Percentiles rank a stretch among this genome's conserved stretches.
Conservation (phyloP, 371 early-diverging fungal species). For the Rhizopus sp. region DNA sequence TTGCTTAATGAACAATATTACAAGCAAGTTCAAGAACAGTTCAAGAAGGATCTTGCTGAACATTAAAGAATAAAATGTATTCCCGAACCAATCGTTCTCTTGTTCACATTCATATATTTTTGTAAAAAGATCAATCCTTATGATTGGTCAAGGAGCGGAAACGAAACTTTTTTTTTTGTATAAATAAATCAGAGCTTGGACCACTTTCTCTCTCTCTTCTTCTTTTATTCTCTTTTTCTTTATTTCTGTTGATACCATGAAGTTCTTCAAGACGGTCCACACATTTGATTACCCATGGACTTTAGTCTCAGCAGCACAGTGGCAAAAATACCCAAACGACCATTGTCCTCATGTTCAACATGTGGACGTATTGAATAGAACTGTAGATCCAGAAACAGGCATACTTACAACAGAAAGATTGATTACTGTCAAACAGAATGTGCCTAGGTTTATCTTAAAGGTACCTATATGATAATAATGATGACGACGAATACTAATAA, state of each 20-base stretch:
- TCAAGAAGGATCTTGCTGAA: slow-evolving; percentile 12
- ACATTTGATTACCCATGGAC: slow-evolving; percentile 80
- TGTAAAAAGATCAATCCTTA: neutral
- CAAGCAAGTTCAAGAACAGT: slow-evolving; percentile 21
- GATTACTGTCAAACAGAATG: slow-evolving; percentile 84
- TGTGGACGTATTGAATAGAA: slow-evolving; percentile 85
- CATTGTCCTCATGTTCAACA: slow-evolving; percentile 87
- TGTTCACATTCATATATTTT: neutral
- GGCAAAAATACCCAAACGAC: slow-evolving; percentile 97
- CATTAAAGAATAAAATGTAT: neutral
- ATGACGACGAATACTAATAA: neutral
- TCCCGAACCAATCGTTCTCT: neutral
- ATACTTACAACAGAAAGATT: slow-evolving; percentile 88
- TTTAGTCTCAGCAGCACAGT: slow-evolving; percentile 88
- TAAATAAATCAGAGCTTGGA: neutral
- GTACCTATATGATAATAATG: slow-evolving; percentile 22
- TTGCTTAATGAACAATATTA: slow-evolving; percentile 22
- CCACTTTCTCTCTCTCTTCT: neutral
- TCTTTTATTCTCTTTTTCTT: neutral
- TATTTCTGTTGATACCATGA: slow-evolving; percentile 52
- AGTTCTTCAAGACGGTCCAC: slow-evolving; percentile 74
- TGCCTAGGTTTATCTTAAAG: slow-evolving; percentile 75
- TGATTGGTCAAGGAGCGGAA: neutral
- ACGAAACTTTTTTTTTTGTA: slow-evolving; percentile 4
- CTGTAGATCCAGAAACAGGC: slow-evolving; percentile 82